A percentile compares a stretch with the other conserved stretches of the same genome.
phyloP scores from a whole-genome alignment of 2,329 filamentous ascomycete genomes.

The Trichoderma guizhouense region DNA sequence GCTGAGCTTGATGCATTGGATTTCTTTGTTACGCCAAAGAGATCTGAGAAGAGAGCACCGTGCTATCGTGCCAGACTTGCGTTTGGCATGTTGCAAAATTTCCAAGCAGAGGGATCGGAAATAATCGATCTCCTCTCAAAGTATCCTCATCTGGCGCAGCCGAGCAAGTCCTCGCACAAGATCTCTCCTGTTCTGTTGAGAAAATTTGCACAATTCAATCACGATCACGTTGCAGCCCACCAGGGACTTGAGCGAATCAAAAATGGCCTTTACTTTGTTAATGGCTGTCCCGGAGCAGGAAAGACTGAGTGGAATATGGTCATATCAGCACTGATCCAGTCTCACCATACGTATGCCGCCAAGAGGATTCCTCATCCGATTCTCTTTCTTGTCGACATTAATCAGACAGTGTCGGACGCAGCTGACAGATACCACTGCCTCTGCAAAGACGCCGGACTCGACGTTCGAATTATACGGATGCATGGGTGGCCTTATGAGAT shows the following conservation, averaged over 20 bases:
- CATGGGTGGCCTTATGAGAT: slow-evolving; percentile 41
- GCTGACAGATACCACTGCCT: slow-evolving; percentile 41
- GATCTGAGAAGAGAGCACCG: slow-evolving; percentile 21
- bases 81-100: slow-evolving; percentile 34
- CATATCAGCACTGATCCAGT: slow-evolving; percentile 38
- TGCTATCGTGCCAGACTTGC: slow-evolving; percentile 25
- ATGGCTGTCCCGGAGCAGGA: slow-evolving; percentile 46
- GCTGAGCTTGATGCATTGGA: slow-evolving; percentile 33
- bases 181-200: slow-evolving; percentile 28
- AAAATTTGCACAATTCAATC: slow-evolving; percentile 35
- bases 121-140: slow-evolving; percentile 26
- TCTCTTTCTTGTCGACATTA: slow-evolving; percentile 47
- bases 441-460: slow-evolving; percentile 35
- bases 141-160: slow-evolving; percentile 36
- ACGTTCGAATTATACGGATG: slow-evolving; percentile 37
- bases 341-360: slow-evolving; percentile 25
- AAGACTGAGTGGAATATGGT: slow-evolving; percentile 48
- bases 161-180: slow-evolving; percentile 18
- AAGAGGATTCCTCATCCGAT: slow-evolving; percentile 33
- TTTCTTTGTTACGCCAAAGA: slow-evolving; percentile 25
- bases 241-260: slow-evolving; percentile 35
- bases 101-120: slow-evolving; percentile 24
- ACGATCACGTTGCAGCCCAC: slow-evolving; percentile 38
- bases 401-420: slow-evolving; percentile 45
- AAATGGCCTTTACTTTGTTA: slow-evolving; percentile 43